Conservation (phyloP, 345 rosid species). For the Leavenworthia alabamica region DNA sequence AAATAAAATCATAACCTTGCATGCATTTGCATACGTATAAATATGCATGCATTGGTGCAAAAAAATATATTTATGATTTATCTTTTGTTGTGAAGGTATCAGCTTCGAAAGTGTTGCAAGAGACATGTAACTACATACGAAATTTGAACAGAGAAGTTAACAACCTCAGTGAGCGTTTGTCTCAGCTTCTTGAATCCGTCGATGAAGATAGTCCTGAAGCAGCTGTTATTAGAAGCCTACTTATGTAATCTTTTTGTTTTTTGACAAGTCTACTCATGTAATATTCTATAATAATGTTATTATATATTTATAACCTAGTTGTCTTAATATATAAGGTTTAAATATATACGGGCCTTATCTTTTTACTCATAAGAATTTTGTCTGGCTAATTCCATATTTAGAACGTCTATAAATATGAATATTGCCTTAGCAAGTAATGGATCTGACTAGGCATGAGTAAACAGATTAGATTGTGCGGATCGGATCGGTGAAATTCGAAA, state of each 20-base stretch:
- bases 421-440: not conserved
- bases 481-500: too few relatives aligned
- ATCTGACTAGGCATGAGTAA: too few relatives aligned
- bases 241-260: constrained; percentile 48
- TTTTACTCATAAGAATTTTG: too few relatives aligned
- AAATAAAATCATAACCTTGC: not conserved
- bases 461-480: too few relatives aligned
- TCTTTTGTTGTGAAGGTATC: constrained; percentile 32
- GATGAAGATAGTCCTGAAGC: constrained; percentile 64
- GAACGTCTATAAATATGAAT: too few relatives aligned
- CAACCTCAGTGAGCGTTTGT: constrained; percentile 62
- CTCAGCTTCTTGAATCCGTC: constrained; percentile 56
- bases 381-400: too few relatives aligned
- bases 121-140: constrained; percentile 72
- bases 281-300: not conserved
- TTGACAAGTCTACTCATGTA: not conserved
- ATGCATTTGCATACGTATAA: not conserved
- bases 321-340: not conserved
- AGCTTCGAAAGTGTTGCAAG: constrained; percentile 68
- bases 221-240: constrained; percentile 67
- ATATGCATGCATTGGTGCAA: constrained; percentile 4
- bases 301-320: constrained; percentile 6
- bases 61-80: not conserved
- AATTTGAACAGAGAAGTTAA: constrained; percentile 62
- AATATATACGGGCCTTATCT: too few relatives aligned